Percentiles rank a stretch among this genome's conserved stretches.
phyloP scores from a whole-genome alignment of 768 basidiomycete genomes.

The Boletus coccyginus region DNA sequence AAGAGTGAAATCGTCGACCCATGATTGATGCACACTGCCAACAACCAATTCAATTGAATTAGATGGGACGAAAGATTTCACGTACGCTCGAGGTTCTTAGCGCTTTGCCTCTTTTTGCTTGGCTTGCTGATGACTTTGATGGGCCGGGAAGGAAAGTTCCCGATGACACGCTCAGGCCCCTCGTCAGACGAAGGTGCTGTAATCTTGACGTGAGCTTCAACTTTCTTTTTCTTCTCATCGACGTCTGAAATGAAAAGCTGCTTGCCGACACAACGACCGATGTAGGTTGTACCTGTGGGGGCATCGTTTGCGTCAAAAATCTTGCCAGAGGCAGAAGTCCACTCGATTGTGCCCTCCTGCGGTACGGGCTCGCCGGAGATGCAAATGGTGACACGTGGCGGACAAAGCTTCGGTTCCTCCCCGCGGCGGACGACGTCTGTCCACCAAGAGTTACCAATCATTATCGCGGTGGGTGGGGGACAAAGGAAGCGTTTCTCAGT shows the following conservation, averaged over 20 bases:
- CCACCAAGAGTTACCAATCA: slow-evolving; percentile 97
- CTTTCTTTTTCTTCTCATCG: slow-evolving; percentile 93
- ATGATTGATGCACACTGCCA: slow-evolving; percentile 87
- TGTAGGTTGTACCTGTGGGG: slow-evolving; percentile 80
- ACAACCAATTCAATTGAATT: slow-evolving; percentile 11
- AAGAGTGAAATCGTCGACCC: slow-evolving; percentile 94
- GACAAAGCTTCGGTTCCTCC: slow-evolving; percentile 69
- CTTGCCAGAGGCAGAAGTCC: slow-evolving; percentile 84
- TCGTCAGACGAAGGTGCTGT: slow-evolving; percentile 77
- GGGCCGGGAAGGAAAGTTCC: slow-evolving; percentile 87
- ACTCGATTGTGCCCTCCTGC: slow-evolving; percentile 82
- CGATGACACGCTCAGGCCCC: slow-evolving; percentile 79
- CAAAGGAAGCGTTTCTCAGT: slow-evolving; percentile 95
- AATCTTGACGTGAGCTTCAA: slow-evolving; percentile 90
- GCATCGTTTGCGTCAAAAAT: slow-evolving; percentile 79
- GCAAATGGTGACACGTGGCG: slow-evolving; percentile 82
- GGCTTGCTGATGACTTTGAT: slow-evolving; percentile 99
- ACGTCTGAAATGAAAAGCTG: slow-evolving; percentile 94
- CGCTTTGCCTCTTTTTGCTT: slow-evolving; percentile 93
- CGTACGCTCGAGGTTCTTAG: slow-evolving; percentile 90
- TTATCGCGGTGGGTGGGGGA: slow-evolving; percentile 89
- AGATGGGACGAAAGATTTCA: slow-evolving; percentile 19
- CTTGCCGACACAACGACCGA: slow-evolving; percentile 92
- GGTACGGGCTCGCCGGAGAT: slow-evolving; percentile 89
- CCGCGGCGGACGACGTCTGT: slow-evolving; percentile 71